phyloP scores from a whole-genome alignment of 805 yeast species.

The Myxozyma lipomycoides region DNA sequence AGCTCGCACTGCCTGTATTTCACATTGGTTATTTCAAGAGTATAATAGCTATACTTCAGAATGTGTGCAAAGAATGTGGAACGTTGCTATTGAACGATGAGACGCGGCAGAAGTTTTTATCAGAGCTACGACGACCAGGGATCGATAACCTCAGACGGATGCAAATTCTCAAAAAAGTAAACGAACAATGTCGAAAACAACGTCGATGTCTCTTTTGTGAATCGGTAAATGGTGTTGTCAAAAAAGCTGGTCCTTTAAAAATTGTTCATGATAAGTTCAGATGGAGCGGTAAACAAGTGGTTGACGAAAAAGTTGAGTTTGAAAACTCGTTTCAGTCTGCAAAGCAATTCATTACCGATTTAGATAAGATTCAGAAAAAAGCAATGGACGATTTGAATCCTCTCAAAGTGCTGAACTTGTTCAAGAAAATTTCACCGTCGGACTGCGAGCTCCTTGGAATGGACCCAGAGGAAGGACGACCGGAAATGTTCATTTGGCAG shows the following conservation, averaged over 20 bases:
- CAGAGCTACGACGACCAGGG: slow-evolving; percentile 82
- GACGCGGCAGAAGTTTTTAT: slow-evolving; percentile 61
- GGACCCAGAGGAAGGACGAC: slow-evolving; percentile 83
- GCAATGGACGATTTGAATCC: slow-evolving; percentile 95
- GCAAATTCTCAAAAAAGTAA: slow-evolving; percentile 74
- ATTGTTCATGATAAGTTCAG: slow-evolving; percentile 94
- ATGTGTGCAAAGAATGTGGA: slow-evolving; percentile 87
- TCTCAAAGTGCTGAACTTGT: slow-evolving; percentile 76
- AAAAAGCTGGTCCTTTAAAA: slow-evolving; percentile 93
- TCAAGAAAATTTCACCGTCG: slow-evolving; percentile 76
- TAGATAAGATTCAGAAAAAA: slow-evolving; percentile 79
- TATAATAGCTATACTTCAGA: slow-evolving; percentile 80
- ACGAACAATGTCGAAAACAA: slow-evolving; percentile 94
- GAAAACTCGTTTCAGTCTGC: slow-evolving; percentile 80
- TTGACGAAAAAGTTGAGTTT: slow-evolving; percentile 82
- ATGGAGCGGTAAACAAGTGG: slow-evolving; percentile 87
- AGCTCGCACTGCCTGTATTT: slow-evolving; percentile 90
- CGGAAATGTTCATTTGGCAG: slow-evolving; percentile 95
- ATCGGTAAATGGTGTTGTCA: slow-evolving; percentile 91
- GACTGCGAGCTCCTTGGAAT: slow-evolving; percentile 93
- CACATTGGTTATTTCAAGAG: slow-evolving; percentile 97
- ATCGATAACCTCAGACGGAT: slow-evolving; percentile 88
- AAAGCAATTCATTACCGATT: slow-evolving; percentile 71
- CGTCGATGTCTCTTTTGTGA: slow-evolving; percentile 85
- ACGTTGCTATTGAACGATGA: slow-evolving; percentile 68